Evolutionary conservation across 2,329 filamentous ascomycete genomes (phyloP), one percentile per base, ranked within the genome.

Genomic region (Escovopsis sp.): DNA sequence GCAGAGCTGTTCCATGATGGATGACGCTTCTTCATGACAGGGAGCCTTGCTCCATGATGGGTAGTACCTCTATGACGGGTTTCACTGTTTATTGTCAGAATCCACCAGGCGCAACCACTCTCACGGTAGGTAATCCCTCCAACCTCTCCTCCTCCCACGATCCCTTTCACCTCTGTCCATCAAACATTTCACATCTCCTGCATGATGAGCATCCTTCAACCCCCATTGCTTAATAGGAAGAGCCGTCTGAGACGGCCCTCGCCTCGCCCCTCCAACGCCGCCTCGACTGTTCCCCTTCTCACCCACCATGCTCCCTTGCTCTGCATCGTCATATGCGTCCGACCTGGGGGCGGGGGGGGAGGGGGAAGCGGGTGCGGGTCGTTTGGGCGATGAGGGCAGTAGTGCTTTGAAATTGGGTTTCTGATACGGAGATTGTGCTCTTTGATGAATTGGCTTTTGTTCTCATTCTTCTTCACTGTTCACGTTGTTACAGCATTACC

Each of bases 381-480:
- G 46, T 45, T n/a, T 16, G 12, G 44, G 45, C 39, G 55, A 51
- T 49, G 55, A 47, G 50, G 51, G 58, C 45, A 46, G 60, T 62
- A 47, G 55, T 62, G 59, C 59, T 62, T 62, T 57, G 59, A 62
- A 53, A 46, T 43, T 51, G 57, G 59, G 59, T 62, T 61, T 62
- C 59, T 62, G 59, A 62, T 45, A 47, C 49, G 43, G 51, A 56
- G 48, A 51, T 50, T 38, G 36, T 41, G 21, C 26, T 26, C 4
- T 16, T 40, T 33, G 14, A 29, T 33, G 11, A 14, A 40, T 23
- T 32, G 27, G 4, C 31, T 29, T 41, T 31, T 21, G 23, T 15
- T 17, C n/a, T 25, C 7, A 9, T 25, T 11, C 21, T 8, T 23
- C 7, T 15, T 23, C 23, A 14, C 25, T 19, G 31, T 18, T 10